These are phyloP conservation scores for Yarrowia osloensis DNA, from an alignment of 805 yeast genomes.

Conservation along the genomic window DNA sequence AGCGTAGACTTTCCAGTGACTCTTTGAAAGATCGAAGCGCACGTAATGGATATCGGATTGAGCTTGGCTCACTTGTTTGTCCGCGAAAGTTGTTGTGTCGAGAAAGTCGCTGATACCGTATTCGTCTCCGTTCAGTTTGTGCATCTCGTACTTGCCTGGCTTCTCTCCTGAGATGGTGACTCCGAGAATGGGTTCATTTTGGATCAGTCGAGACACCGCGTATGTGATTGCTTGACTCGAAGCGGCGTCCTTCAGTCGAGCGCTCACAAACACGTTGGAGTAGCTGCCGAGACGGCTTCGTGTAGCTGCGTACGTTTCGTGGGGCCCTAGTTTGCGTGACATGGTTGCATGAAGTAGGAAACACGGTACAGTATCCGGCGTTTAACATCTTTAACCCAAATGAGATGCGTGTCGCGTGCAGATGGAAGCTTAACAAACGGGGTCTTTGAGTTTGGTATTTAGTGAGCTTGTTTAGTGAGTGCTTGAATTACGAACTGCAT, in stretches of 20 bases:
- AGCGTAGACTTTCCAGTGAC: constrained; percentile 34
- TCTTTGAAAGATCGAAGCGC: background rate
- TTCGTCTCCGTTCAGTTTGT: background rate
- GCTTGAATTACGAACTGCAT: no score
- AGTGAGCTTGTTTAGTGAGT: no score
- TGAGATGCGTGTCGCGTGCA: background rate
- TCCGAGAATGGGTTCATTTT: constrained; percentile 2
- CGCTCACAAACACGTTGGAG: constrained; percentile 19
- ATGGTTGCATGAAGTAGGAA: background rate
- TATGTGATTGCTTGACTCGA: background rate
- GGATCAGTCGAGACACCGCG: background rate
- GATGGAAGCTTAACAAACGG: background rate
- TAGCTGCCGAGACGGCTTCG: background rate
- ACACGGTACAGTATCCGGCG: no score
- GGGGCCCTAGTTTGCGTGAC: constrained; percentile 16
- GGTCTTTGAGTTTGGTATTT: no score
- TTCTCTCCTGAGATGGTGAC: background rate
- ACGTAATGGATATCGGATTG: constrained; percentile 13
- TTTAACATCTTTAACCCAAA: background rate
- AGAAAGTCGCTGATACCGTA: background rate
- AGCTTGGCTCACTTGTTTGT: background rate
- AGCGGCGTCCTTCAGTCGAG: background rate
- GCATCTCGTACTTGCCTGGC: constrained; percentile 1
- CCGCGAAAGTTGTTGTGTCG: background rate
- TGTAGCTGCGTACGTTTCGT: constrained; percentile 15